Evolutionary conservation across 345 rosid species (phyloP).

Genomic region (Pugionium dolabratum): DNA sequence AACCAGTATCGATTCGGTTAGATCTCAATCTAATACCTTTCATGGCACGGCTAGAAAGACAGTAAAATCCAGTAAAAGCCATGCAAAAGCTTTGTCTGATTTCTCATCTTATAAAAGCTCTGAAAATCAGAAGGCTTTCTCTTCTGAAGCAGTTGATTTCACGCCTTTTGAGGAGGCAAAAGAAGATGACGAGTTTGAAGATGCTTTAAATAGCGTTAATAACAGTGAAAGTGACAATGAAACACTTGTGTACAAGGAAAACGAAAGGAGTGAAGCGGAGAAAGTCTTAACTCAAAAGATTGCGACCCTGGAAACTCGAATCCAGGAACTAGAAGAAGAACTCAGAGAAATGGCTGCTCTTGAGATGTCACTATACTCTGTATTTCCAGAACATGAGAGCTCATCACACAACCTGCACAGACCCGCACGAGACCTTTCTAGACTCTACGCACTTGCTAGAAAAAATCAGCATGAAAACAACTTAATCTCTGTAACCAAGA

Average conservation of each 20-base stretch:
- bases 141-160: constrained; percentile 52
- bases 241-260: constrained; percentile 56
- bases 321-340: constrained; percentile 79
- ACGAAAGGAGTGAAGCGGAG: constrained; percentile 42
- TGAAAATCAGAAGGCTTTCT: constrained; percentile 4
- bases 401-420: constrained; percentile 80
- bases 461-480: constrained; percentile 68
- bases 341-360: constrained; percentile 92
- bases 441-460: constrained; percentile 81
- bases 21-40: constrained; percentile 38
- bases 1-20: constrained; percentile 16
- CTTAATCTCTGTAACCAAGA: constrained; percentile 71
- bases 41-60: constrained; percentile 36
- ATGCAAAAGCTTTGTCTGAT: constrained; percentile 39
- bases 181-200: constrained; percentile 61
- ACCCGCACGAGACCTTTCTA: constrained; percentile 87
- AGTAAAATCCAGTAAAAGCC: constrained; percentile 37
- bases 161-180: constrained; percentile 46
- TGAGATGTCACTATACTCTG: constrained; percentile 87
- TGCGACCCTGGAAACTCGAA: constrained; percentile 63
- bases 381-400: constrained; percentile 87
- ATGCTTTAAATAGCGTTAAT: constrained; percentile 47
- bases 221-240: constrained; percentile 59
- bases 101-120: constrained; percentile 34
- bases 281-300: constrained; percentile 56